Conservation (phyloP, 352 stramenopile genomes). For the Globisporangium irregulare region DNA sequence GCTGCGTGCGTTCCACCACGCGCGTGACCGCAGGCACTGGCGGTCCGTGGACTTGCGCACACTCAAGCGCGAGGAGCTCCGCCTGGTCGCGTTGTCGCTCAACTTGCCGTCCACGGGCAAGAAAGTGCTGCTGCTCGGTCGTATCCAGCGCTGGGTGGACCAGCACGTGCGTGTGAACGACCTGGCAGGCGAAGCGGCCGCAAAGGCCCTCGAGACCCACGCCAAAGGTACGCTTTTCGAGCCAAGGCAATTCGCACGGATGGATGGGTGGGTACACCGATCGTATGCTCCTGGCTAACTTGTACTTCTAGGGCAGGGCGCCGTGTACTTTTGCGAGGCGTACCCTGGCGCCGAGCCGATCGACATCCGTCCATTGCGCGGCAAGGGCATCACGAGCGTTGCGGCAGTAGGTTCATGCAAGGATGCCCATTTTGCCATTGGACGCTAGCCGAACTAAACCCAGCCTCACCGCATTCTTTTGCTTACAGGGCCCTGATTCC, state of each 20-base stretch:
- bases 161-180: slow-evolving; percentile 58
- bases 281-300: background rate
- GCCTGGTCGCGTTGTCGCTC: slow-evolving; percentile 54
- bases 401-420: background rate
- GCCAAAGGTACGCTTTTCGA: slow-evolving; percentile 28
- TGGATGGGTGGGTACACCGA: no score
- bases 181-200: slow-evolving; percentile 53
- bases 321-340: slow-evolving; percentile 67
- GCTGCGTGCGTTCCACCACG: slow-evolving; percentile 49
- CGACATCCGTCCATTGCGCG: slow-evolving; percentile 59
- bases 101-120: slow-evolving; percentile 76
- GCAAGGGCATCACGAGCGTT: slow-evolving; percentile 49
- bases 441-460: background rate
- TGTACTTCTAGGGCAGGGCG: slow-evolving; percentile 38
- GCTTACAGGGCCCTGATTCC: slow-evolving; percentile 46
- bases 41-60: slow-evolving; percentile 53
- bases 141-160: slow-evolving; percentile 76
- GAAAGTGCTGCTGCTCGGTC: slow-evolving; percentile 68
- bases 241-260: background rate
- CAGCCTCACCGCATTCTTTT: background rate
- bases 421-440: background rate
- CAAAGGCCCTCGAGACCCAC: slow-evolving; percentile 50
- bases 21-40: slow-evolving; percentile 50
- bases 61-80: slow-evolving; percentile 61
- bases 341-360: slow-evolving; percentile 33